Evolutionary conservation across 495 filamentous ascomycete species (phyloP).

Genomic region (Trichoderma virens): DNA sequence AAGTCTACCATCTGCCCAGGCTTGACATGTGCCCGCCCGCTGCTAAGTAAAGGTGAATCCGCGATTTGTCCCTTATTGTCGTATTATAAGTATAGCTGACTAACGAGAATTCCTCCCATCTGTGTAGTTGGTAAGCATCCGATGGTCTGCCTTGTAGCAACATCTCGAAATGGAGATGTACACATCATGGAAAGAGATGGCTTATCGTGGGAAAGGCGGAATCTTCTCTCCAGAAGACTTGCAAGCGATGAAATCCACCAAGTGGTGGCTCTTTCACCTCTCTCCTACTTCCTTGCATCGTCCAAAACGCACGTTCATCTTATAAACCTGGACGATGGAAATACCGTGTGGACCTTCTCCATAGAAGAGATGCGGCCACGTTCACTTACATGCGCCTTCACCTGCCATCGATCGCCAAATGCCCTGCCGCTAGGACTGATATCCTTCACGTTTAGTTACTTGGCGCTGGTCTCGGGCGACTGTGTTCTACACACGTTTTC

Average conservation of each 20-base stretch:
- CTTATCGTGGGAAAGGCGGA: slow-evolving; percentile 14
- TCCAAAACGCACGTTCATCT: slow-evolving; percentile 44
- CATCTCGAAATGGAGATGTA: slow-evolving; percentile 2
- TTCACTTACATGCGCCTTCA: slow-evolving; percentile 44
- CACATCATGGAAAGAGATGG: background rate
- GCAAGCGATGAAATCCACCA: slow-evolving; percentile 21
- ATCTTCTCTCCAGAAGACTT: slow-evolving; percentile 19
- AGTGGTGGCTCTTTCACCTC: slow-evolving; percentile 29
- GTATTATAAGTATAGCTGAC: slow-evolving; percentile 20
- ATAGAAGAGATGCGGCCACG: slow-evolving; percentile 48
- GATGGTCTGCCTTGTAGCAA: background rate
- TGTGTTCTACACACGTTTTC: slow-evolving; percentile 50
- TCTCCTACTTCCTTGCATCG: slow-evolving; percentile 44
- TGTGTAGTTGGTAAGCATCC: background rate
- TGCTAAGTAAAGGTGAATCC: slow-evolving; percentile 32
- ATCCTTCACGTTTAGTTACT: slow-evolving; percentile 48
- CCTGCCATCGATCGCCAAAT: slow-evolving; percentile 35
- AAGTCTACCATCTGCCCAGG: slow-evolving; percentile 37
- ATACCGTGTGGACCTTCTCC: slow-evolving; percentile 46
- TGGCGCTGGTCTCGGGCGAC: slow-evolving; percentile 40
- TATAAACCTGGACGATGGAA: slow-evolving; percentile 41
- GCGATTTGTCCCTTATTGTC: slow-evolving; percentile 25
- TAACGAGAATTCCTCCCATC: background rate
- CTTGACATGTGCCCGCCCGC: slow-evolving; percentile 34
- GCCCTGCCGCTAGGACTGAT: slow-evolving; percentile 41